phyloP scores from a whole-genome alignment of 768 basidiomycete genomes.

The Hysterangium stoloniferum region DNA sequence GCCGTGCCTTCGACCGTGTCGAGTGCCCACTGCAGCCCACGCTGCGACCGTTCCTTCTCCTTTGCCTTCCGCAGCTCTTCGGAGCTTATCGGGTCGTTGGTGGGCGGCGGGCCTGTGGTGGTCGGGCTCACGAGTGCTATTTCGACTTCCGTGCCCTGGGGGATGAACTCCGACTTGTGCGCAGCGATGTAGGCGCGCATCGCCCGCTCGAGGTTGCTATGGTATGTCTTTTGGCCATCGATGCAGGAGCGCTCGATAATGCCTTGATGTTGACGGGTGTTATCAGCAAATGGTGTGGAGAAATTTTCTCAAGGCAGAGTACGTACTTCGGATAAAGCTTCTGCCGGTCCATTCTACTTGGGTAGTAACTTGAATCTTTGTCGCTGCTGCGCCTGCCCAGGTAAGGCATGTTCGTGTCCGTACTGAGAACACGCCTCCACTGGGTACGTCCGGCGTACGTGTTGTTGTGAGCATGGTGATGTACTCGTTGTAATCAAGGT shows the following conservation, averaged over 20 bases:
- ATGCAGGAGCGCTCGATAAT: slow-evolving; percentile 90
- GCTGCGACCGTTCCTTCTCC: slow-evolving; percentile 60
- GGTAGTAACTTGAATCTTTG: slow-evolving; percentile 78
- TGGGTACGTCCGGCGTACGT: slow-evolving; percentile 89
- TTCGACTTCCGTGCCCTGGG: slow-evolving; percentile 58
- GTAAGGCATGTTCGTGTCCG: slow-evolving; percentile 93
- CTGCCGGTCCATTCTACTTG: slow-evolving; percentile 94
- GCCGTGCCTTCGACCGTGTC: slow-evolving; percentile 77
- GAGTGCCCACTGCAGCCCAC: slow-evolving; percentile 81
- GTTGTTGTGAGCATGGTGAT: slow-evolving; percentile 84
- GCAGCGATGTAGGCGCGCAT: slow-evolving; percentile 87
- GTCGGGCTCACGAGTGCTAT: slow-evolving; percentile 33
- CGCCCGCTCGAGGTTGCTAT: slow-evolving; percentile 70
- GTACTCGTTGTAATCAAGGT: slow-evolving; percentile 79
- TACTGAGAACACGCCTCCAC: slow-evolving; percentile 86
- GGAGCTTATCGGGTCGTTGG: slow-evolving; percentile 21
- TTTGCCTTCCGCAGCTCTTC: slow-evolving; percentile 43
- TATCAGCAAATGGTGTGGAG: background rate
- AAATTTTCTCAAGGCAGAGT: background rate
- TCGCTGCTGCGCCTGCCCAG: slow-evolving; percentile 79
- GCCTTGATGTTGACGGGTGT: slow-evolving; percentile 37
- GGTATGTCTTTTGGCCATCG: slow-evolving; percentile 87
- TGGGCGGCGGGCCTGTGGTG: slow-evolving; percentile 14
- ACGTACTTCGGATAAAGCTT: slow-evolving; percentile 89
- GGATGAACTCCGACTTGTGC: slow-evolving; percentile 84